Evolutionary conservation across 208 protist species (phyloP).

Genomic region (Endotrypanum monterogeii): DNA sequence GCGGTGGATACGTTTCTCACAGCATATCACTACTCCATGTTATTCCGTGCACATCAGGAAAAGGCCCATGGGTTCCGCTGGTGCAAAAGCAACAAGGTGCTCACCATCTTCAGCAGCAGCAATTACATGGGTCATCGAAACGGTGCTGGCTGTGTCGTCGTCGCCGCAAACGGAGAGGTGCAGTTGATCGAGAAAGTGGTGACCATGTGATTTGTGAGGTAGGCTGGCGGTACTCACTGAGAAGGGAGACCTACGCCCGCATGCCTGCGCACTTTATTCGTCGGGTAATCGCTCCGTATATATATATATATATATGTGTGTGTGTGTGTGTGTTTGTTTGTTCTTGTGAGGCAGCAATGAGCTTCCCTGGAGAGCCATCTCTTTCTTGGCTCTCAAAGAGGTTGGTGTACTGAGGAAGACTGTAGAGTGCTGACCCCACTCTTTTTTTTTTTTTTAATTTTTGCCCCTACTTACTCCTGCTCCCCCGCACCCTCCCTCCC

Average conservation of each 20-base stretch:
- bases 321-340: background rate
- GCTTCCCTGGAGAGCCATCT: too few species aligned
- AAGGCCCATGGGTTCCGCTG: constrained; percentile 72
- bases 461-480: too few species aligned
- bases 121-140: constrained; percentile 84
- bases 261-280: background rate
- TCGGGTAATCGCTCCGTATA: too few species aligned
- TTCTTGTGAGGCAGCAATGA: too few species aligned
- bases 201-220: constrained; percentile 15
- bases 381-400: too few species aligned
- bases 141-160: constrained; percentile 71
- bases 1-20: constrained; percentile 74
- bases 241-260: background rate
- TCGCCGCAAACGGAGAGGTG: constrained; percentile 57
- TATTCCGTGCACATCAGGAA: constrained; percentile 85
- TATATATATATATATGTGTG: background rate
- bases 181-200: constrained; percentile 76
- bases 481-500: too few species aligned
- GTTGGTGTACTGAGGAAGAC: too few species aligned
- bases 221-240: background rate
- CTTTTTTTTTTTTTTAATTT: too few species aligned
- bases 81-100: constrained; percentile 70
- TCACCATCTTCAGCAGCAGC: constrained; percentile 85
- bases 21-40: constrained; percentile 61
- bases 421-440: too few species aligned